phyloP scores from a whole-genome alignment of 2,329 filamentous ascomycete genomes.

The Fusarium sp. region DNA sequence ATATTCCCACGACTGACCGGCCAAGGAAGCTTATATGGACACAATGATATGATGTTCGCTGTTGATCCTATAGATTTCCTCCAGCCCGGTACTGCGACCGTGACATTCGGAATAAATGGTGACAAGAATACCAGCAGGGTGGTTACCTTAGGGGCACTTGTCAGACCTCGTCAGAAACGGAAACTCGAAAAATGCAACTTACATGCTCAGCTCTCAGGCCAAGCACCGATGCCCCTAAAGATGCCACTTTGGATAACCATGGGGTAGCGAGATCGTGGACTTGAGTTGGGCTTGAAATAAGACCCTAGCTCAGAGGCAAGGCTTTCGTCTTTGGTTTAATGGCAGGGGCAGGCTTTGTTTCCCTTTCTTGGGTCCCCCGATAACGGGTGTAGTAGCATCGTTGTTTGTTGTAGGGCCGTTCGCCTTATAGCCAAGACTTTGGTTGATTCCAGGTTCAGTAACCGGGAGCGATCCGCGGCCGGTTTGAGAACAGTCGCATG shows the following conservation, averaged over 20 bases:
- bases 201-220: not conserved
- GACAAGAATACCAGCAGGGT: too few relatives aligned
- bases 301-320: too few relatives aligned
- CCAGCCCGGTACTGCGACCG: slow-evolving; percentile 8
- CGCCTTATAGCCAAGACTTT: slow-evolving; percentile 16
- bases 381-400: slow-evolving; percentile 1
- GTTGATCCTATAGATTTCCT: slow-evolving; percentile 24
- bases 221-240: too few relatives aligned
- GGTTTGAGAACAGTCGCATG: not conserved
- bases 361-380: not conserved
- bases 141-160: too few relatives aligned
- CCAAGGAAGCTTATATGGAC: slow-evolving; percentile 8
- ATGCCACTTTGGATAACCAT: too few relatives aligned
- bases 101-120: not conserved
- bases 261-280: too few relatives aligned
- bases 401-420: slow-evolving; percentile 12
- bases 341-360: not conserved
- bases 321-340: too few relatives aligned
- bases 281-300: too few relatives aligned
- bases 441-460: slow-evolving; percentile 9
- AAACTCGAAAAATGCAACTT: not conserved
- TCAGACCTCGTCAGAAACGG: too few relatives aligned
- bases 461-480: slow-evolving; percentile 19
- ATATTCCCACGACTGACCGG: slow-evolving; percentile 5
- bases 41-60: slow-evolving; percentile 23